These are phyloP conservation scores for Hyaloraphidium curvatum DNA, from an alignment of 192 early-diverging fungal genomes.

Conservation along the genomic window DNA sequence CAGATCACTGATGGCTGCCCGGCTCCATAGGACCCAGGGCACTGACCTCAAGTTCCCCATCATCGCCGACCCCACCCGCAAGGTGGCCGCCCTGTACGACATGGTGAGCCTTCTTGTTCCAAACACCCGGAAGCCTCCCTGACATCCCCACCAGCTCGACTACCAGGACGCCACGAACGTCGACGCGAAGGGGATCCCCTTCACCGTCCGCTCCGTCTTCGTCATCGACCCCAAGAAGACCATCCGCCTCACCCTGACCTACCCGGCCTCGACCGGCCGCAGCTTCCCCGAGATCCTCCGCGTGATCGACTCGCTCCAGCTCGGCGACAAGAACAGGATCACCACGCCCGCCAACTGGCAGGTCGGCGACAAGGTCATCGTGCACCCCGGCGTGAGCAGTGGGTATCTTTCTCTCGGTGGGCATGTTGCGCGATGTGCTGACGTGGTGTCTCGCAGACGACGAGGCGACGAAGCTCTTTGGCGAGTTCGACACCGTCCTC, in stretches of 20 bases:
- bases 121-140: not conserved
- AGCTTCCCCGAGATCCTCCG: slow-evolving; percentile 97
- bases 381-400: not conserved
- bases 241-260: slow-evolving; percentile 76
- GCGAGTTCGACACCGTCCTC: not conserved
- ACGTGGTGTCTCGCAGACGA: slow-evolving; percentile 59
- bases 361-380: slow-evolving; percentile 37
- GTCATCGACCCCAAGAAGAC: slow-evolving; percentile 81
- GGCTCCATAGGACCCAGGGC: slow-evolving; percentile 18
- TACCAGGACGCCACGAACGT: slow-evolving; percentile 1
- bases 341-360: slow-evolving; percentile 92
- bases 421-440: not conserved
- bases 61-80: slow-evolving; percentile 75
- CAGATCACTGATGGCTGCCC: too few species aligned
- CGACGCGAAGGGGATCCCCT: slow-evolving; percentile 35
- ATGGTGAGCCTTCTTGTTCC: slow-evolving; percentile 39
- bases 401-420: not conserved
- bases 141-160: slow-evolving; percentile 10
- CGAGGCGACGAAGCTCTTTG: slow-evolving; percentile 40
- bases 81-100: slow-evolving; percentile 77
- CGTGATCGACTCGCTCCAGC: slow-evolving; percentile 78
- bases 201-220: slow-evolving; percentile 92
- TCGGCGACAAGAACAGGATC: slow-evolving; percentile 70
- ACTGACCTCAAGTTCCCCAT: slow-evolving; percentile 72
- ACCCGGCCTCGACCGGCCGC: slow-evolving; percentile 26